These are phyloP conservation scores for Ophidiomyces ophidiicola DNA, from an alignment of 2,329 filamentous ascomycete genomes.

Conservation along the genomic window DNA sequence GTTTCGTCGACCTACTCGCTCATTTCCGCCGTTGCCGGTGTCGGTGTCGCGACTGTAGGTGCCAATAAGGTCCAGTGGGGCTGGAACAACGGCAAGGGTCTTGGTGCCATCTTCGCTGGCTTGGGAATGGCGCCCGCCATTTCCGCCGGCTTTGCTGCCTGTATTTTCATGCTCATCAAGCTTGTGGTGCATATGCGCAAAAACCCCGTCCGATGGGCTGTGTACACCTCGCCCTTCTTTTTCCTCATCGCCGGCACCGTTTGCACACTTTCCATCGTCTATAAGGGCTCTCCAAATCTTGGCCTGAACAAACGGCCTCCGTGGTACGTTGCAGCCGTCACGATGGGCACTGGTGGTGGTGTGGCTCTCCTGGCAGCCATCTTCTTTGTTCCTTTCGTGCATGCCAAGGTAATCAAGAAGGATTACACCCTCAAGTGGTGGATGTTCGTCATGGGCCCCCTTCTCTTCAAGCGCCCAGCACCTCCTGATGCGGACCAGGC, in stretches of 20 bases:
- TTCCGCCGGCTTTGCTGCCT: constrained; percentile 51
- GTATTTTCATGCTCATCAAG: constrained; percentile 64
- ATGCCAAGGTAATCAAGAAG: constrained; percentile 56
- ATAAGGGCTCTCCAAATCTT: constrained; percentile 64
- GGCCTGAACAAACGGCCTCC: constrained; percentile 50
- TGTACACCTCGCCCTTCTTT: constrained; percentile 62
- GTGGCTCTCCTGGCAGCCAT: constrained; percentile 48
- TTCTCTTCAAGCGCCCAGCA: constrained; percentile 49
- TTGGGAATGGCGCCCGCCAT: constrained; percentile 59
- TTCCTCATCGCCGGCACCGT: constrained; percentile 64
- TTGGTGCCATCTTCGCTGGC: constrained; percentile 60
- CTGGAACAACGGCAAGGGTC: constrained; percentile 55
- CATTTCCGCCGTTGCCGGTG: constrained; percentile 55
- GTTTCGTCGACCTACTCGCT: constrained; percentile 63
- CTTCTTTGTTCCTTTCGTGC: constrained; percentile 62
- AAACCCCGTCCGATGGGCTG: constrained; percentile 59
- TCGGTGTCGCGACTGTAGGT: constrained; percentile 55
- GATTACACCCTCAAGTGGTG: constrained; percentile 54
- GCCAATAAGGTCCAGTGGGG: constrained; percentile 54
- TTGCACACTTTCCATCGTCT: constrained; percentile 65
- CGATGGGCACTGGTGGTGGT: constrained; percentile 51
- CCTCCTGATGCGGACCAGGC: constrained; percentile 43
- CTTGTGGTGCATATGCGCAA: constrained; percentile 56
- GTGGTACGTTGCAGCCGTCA: constrained; percentile 56
- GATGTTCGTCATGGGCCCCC: constrained; percentile 50